Percentiles rank a stretch among this genome's conserved stretches.
Conservation (phyloP, 73 alveolate species). For the Stentor roeselii region DNA sequence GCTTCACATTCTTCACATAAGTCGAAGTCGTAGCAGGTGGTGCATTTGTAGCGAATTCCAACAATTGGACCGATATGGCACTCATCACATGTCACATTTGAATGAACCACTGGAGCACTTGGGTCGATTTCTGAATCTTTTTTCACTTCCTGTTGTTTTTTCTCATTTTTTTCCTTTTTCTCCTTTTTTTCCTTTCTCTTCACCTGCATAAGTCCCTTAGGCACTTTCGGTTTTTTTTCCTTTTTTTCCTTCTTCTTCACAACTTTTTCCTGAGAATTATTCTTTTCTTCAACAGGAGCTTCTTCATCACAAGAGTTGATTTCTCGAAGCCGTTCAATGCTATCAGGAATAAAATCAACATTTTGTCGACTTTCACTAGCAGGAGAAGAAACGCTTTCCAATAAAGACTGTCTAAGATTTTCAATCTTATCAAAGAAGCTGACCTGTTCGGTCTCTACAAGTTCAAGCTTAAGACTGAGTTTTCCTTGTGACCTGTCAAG, state of each 20-base stretch:
- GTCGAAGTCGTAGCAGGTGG: slow-evolving; percentile 76
- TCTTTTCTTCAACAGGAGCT: not conserved
- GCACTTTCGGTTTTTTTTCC: no score
- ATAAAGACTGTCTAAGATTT: not conserved
- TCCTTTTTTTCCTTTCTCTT: no score
- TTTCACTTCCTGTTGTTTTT: not conserved
- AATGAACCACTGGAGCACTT: slow-evolving; percentile 33
- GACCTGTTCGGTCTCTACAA: not conserved
- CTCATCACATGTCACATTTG: slow-evolving; percentile 74
- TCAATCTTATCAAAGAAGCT: not conserved
- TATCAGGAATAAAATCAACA: not conserved
- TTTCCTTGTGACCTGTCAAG: not conserved
- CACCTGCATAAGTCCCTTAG: no score
- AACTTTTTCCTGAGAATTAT: not conserved
- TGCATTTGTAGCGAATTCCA: slow-evolving; percentile 87
- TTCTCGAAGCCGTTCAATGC: not conserved
- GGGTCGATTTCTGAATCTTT: not conserved
- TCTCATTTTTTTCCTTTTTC: not conserved
- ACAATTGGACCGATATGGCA: slow-evolving; percentile 71
- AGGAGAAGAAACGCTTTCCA: not conserved
- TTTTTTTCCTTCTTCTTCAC: not conserved
- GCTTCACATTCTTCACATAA: slow-evolving; percentile 85
- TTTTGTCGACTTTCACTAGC: not conserved
- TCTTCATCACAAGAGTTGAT: not conserved
- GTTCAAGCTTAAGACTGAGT: not conserved